Base-by-base conservation (phyloP, 345 rosid species). In the Boechera retrofracta region DNA sequence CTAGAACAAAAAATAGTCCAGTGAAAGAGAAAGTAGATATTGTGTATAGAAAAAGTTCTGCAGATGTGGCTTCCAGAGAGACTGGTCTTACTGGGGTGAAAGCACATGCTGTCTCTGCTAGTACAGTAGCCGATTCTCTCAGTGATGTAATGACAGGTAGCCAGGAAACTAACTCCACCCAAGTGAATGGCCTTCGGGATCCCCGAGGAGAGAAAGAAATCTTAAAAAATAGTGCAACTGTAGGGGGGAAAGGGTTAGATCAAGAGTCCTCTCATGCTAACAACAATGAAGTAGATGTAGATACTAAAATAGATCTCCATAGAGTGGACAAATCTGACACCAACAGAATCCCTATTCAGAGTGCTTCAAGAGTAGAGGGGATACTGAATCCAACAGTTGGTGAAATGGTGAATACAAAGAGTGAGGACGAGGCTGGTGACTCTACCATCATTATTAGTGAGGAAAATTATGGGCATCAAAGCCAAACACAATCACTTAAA, bases 251-350 rank as follows among this genome's bases (percentile, higher is more conserved):
- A 78, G 78, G 79, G 72, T 83, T 89, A 74, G 88, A 89, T 71
- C 77, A 71, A 51, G 93, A 88, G 64, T 89, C 90, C 64, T 89
- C 89, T 79, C 86, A 86, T 77, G 84, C 86, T 55, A 64, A 56
- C 56, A 85, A 86, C 9, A 31, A 36, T 3, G 84, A 78, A 67
- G 66, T 82, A 79, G 73, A 75, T 76, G 62, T 84, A 73, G 90
- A 84, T 79, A 86, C 52, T 69, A 82, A 83, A 80, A 85, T 83
- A 70, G 85, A 80, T 78, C 78, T 79, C 70, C 77, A 72, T 77
- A 31, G 75, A 73, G 38, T 83, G 78, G 80, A 72, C 78, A 81
- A 68, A 71, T 71, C 64, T 71, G 87, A 82, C 76, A 45, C 77
- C 54, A 81, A 81, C 70, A 84, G 72, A 61, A 45, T 79, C 72